Evolutionary conservation across 2,329 filamentous ascomycete genomes (phyloP).

Genomic region (Nigrospora sphaerica): DNA sequence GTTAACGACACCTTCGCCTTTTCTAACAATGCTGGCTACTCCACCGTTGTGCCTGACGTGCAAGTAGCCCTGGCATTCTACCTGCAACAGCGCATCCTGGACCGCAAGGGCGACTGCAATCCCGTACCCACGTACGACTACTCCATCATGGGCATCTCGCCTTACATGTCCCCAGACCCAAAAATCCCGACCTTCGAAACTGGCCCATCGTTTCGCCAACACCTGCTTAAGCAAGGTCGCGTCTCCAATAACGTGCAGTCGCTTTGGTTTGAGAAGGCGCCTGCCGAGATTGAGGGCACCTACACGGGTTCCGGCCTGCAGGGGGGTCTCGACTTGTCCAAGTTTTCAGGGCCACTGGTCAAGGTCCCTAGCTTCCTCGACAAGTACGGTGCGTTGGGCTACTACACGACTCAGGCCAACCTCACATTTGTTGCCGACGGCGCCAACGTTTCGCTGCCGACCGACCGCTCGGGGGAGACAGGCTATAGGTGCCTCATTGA

Average conservation of each 20-base stretch:
- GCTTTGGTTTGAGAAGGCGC: slow-evolving; percentile 25
- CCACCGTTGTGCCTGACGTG: slow-evolving; percentile 11
- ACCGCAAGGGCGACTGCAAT: slow-evolving; percentile 10
- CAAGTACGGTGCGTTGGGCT: slow-evolving; percentile 7
- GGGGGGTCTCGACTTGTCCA: slow-evolving; percentile 24
- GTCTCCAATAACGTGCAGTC: slow-evolving; percentile 19
- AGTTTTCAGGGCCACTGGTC: slow-evolving; percentile 23
- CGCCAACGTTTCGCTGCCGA: slow-evolving; percentile 9
- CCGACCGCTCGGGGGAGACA: neutral
- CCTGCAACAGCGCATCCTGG: slow-evolving; percentile 11
- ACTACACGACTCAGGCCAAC: slow-evolving; percentile 14
- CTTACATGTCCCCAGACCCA: slow-evolving; percentile 14
- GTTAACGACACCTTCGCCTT: slow-evolving; percentile 18
- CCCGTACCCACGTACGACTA: slow-evolving; percentile 13
- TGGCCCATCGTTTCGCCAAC: slow-evolving; percentile 21
- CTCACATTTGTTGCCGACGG: slow-evolving; percentile 13
- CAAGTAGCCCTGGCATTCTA: slow-evolving; percentile 18
- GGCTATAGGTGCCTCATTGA: slow-evolving; percentile 20
- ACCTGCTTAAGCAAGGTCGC: slow-evolving; percentile 18
- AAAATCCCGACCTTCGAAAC: slow-evolving; percentile 10
- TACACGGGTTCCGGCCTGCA: slow-evolving; percentile 22
- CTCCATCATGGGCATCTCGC: slow-evolving; percentile 21
- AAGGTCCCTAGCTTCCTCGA: slow-evolving; percentile 17
- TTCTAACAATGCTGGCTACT: slow-evolving; percentile 8
- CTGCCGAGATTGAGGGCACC: slow-evolving; percentile 11